Evolutionary conservation across 345 rosid genomes (phyloP), one percentile per base, ranked within the genome.

Genomic region (Salix caprea): DNA sequence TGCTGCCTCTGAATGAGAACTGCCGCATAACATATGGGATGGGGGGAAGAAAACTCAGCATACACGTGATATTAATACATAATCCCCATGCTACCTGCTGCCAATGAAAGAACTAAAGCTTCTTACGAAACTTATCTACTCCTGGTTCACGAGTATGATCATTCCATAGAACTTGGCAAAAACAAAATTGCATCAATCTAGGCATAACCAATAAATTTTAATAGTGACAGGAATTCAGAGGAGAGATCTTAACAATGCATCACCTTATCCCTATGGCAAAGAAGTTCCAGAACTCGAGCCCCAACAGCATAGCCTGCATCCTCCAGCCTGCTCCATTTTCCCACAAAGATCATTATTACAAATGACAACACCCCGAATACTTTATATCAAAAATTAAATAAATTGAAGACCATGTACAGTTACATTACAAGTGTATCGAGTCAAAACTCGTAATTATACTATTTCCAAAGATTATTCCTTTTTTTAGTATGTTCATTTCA

Each of bases 281-380:
- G 92, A 80, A 93, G 98, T 80, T 93, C 97, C 34, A 93, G 84
- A 85, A 91, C 91, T 66, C 97, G 90, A 83, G 92, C 91, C 46
- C 99, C 98, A 30, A 93, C 94, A 24, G 98, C 91, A 74, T 90
- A 93, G 37, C 99, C 98, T 37, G 97, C 99, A 86, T 93, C 98
- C 88, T 96, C 99, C 77, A 96, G 86, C 84, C 98, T 96, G 80
- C 65, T 61, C 70, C 72, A 80, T 32, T 50, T 44, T 21, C 46
- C 37, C 64, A 74, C 61, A 61, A 62, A 61, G 40, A 73, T 65
- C 19, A 64, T 21, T 21, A 68, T 61, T 6, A 70, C 60, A 56
- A 58, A 64, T 16, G 8, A 76, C 11, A 26, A 37, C 21, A 19
- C 4, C 34, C 69, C 69, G 21, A 15, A 30, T 67, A 67, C 40